Evolutionary conservation across 2,329 filamentous ascomycete genomes (phyloP).

Genomic region (Zymoseptoria passerinii): DNA sequence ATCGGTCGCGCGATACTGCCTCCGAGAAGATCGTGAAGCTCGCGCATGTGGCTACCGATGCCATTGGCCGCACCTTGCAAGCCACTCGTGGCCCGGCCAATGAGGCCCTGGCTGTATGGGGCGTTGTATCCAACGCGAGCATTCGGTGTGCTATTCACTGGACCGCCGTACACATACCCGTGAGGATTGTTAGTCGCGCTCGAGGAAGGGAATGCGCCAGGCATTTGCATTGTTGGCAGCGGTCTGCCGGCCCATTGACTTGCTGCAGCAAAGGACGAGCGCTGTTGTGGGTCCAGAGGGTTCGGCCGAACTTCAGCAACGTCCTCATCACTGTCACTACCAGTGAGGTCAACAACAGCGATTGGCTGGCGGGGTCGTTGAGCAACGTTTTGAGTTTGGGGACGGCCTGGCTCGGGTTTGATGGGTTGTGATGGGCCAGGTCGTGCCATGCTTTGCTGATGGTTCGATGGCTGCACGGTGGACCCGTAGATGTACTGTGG

Average conservation of each 20-base stretch:
- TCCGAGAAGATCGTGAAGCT: conserved; percentile 18
- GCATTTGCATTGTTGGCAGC: conserved; percentile 15
- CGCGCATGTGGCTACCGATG: conserved; percentile 6
- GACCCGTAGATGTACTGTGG: not conserved
- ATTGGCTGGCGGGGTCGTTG: conserved; percentile 9
- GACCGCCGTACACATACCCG: not conserved
- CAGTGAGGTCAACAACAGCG: conserved; percentile 27
- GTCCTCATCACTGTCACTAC: conserved; percentile 25
- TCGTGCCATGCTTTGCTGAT: conserved; percentile 6
- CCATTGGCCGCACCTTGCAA: conserved; percentile 1
- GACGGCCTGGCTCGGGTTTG: conserved; percentile 8
- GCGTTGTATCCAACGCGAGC: not conserved
- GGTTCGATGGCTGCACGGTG: not conserved
- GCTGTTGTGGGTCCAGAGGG: conserved; percentile 18
- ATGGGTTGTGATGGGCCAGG: not conserved
- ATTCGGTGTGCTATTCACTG: not conserved
- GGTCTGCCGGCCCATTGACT: not conserved
- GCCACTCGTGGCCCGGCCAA: not conserved
- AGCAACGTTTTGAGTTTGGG: conserved; percentile 8
- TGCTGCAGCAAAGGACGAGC: conserved; percentile 1
- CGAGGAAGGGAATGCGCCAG: conserved; percentile 16
- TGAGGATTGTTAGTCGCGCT: not conserved
- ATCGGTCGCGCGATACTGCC: conserved; percentile 6
- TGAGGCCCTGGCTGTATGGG: not conserved
- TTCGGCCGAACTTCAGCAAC: conserved; percentile 19